Evolutionary conservation across 2,329 filamentous ascomycete genomes (phyloP).

Genomic region (Claviceps fusiformis): DNA sequence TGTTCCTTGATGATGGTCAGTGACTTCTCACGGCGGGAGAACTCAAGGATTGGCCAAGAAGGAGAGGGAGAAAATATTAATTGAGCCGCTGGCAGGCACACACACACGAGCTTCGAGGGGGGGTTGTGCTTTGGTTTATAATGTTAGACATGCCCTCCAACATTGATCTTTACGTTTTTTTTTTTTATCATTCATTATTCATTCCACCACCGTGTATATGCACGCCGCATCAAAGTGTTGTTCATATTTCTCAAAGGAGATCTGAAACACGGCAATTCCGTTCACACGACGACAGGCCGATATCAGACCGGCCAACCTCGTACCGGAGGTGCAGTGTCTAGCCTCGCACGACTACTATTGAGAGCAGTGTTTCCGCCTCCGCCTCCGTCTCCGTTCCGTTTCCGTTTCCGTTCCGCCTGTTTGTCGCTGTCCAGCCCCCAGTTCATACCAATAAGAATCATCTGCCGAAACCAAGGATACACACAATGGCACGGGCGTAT

Average conservation of each 20-base stretch:
- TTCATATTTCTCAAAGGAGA: background rate
- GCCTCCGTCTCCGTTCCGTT: too few relatives aligned
- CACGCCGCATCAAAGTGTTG: background rate
- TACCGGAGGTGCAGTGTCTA: background rate
- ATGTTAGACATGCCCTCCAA: slow-evolving; percentile 9
- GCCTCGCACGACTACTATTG: background rate
- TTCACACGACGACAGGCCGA: background rate
- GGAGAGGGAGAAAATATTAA: slow-evolving; percentile 1
- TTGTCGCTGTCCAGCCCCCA: background rate
- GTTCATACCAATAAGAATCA: background rate
- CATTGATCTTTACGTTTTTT: background rate
- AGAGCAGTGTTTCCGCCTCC: too few relatives aligned
- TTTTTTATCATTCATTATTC: background rate
- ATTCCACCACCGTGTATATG: background rate
- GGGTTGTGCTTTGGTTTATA: slow-evolving; percentile 8
- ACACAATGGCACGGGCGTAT: slow-evolving; percentile 22
- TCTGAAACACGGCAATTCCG: background rate
- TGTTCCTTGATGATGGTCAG: background rate
- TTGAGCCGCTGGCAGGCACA: slow-evolving; percentile 2
- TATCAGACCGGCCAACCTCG: too few relatives aligned
- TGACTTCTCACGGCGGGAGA: background rate
- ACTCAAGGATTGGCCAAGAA: background rate
- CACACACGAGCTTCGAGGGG: background rate
- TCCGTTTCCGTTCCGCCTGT: background rate
- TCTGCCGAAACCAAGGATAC: background rate